These are phyloP conservation scores for Coniferiporia sulphurascens DNA, from an alignment of 1,284 basidiomycete species.

Conservation along the genomic window DNA sequence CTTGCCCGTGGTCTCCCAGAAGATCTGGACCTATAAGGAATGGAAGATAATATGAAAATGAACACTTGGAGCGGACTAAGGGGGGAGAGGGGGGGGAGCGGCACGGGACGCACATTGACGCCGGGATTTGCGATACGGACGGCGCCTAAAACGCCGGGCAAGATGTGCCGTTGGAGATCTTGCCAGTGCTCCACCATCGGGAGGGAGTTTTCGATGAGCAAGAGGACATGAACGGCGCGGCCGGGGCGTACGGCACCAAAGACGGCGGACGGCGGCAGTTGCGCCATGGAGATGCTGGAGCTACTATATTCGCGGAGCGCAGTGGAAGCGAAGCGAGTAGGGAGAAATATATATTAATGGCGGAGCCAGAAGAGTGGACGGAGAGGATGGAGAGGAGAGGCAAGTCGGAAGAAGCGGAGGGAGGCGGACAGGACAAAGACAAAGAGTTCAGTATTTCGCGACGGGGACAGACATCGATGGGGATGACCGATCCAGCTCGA, in stretches of 20 bases:
- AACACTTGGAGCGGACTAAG: not conserved
- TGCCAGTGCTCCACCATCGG: slow-evolving; percentile 18
- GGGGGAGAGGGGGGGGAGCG: not conserved
- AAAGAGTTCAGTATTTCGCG: not conserved
- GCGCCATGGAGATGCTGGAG: slow-evolving; percentile 10
- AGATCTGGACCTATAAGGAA: slow-evolving; percentile 15
- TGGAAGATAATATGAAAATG: not conserved
- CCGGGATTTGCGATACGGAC: slow-evolving; percentile 20
- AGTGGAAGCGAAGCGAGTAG: not conserved
- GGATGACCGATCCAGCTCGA: slow-evolving; percentile 10
- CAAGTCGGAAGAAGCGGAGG: too few species aligned
- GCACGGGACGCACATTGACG: slow-evolving; percentile 9
- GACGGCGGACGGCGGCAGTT: slow-evolving; percentile 18
- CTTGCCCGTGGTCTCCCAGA: slow-evolving; percentile 19
- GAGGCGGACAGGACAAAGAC: not conserved
- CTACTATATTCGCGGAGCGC: not conserved
- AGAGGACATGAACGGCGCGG: slow-evolving; percentile 19
- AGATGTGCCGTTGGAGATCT: slow-evolving; percentile 17
- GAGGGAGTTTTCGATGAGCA: slow-evolving; percentile 19
- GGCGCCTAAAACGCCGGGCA: slow-evolving; percentile 17
- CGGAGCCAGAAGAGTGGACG: not conserved
- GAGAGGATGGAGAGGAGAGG: too few species aligned
- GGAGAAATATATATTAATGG: slow-evolving; percentile 1
- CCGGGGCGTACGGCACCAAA: slow-evolving; percentile 15
- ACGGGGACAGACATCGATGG: not conserved